Conservation (phyloP, 345 rosid species). For the Gossypium raimondii region DNA sequence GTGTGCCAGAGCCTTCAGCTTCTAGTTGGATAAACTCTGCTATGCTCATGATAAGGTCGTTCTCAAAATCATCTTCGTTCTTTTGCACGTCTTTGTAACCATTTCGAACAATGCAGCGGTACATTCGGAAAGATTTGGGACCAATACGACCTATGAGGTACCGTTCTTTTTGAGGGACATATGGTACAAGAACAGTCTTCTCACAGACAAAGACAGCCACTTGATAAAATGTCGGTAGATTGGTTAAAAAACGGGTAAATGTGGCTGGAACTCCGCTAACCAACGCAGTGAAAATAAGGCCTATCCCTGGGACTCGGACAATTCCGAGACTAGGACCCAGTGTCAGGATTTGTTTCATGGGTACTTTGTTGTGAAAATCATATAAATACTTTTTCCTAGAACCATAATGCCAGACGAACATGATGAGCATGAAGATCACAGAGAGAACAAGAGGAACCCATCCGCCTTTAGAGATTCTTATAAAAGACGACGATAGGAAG, state of each 20-base stretch:
- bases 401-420: constrained; percentile 86
- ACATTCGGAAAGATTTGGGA: constrained; percentile 81
- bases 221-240: constrained; percentile 87
- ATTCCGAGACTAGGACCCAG: constrained; percentile 86
- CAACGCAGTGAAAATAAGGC: constrained; percentile 78
- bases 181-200: constrained; percentile 82
- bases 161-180: constrained; percentile 72
- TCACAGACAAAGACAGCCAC: constrained; percentile 80
- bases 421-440: constrained; percentile 36
- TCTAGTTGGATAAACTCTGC: constrained; percentile 93
- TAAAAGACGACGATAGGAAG: constrained; percentile 54
- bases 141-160: constrained; percentile 89
- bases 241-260: constrained; percentile 74
- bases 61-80: constrained; percentile 67
- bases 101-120: constrained; percentile 80
- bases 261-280: constrained; percentile 78
- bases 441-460: constrained; percentile 78
- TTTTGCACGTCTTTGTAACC: constrained; percentile 85
- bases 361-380: constrained; percentile 76
- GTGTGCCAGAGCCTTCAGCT: constrained; percentile 59
- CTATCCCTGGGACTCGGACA: constrained; percentile 86
- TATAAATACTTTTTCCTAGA: constrained; percentile 67
- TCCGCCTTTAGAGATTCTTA: constrained; percentile 68
- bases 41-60: constrained; percentile 77
- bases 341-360: constrained; percentile 73